Evolutionary conservation across 441 rosid genomes (phyloP), one percentile per base, ranked within the genome.

Genomic region (Eutrema salsugineum): DNA sequence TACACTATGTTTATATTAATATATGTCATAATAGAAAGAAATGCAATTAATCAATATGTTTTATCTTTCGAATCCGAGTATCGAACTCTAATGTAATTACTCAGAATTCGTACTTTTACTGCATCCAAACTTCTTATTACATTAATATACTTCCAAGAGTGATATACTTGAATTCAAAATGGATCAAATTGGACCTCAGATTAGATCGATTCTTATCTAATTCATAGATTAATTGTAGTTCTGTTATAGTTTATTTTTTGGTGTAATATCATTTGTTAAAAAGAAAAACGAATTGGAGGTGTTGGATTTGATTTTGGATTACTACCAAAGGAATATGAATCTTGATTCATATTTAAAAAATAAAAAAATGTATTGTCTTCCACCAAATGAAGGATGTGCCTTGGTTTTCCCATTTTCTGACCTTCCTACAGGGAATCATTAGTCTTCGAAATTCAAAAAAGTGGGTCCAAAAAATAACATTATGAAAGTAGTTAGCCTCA

Each of bases 331-430:
- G 27, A 19, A 66, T 66, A 66, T 20, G 53, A 55, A 72, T 48
- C 46, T 58, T 51, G 40, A 48, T 58, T 67, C 14, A 67, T 43
- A 24, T 51, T 14, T 49, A 14, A 3, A 7, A 16, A 17, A 47
- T 16, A 11, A 5, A 12, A 8, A 16, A 20, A 24, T 50, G 68
- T 36, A 42, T 50, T 61, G 73, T 66, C 67, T 58, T 40, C 69
- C 64, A 75, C 69, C 69, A 62, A 75, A 28, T 60, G 60, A 61
- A 57, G 66, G 46, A 54, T 68, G 59, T 62, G 44, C 57, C 51
- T 62, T 46, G 50, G 6, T 47, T 61, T 70, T 53, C 50, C 60
- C 32, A 55, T 3, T 36, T 24, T 61, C 62, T 66, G 58, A 66
- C 56, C 68, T 22, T 66, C 68, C 40, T 73, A 8, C 38, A 46